Base-by-base conservation (phyloP, 139 green algal species). In the Micractinium conductrix region DNA sequence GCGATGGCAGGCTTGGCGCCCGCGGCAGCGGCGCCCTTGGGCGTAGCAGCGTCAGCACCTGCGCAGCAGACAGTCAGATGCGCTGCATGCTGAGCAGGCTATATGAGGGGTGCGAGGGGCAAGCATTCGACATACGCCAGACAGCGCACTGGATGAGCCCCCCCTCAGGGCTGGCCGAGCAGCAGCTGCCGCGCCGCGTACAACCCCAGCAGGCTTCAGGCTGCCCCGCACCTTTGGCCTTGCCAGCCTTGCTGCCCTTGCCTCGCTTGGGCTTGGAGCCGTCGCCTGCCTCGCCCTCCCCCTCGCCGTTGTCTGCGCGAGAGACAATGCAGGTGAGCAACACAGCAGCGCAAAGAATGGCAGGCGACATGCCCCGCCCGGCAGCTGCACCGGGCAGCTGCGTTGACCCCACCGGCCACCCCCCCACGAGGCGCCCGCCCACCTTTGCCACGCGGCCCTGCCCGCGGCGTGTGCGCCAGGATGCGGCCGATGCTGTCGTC, bases 401-500 rank as follows among this genome's bases (percentile, higher is more conserved):
- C n/a, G n/a, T n/a, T n/a, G n/a, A n/a, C n/a, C n/a, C n/a, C n/a
- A n/a, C n/a, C n/a, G n/a, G n/a, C n/a, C n/a, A n/a, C n/a, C n/a
- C n/a, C n/a, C n/a, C n/a, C n/a, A n/a, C n/a, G n/a, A n/a, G n/a
- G n/a, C n/a, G n/a, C n/a, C n/a, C n/a, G 22, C 73, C 2, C 45
- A 63, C 78, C 78, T 75, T 70, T 73, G 22, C 63, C 60, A 65
- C 74, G 78, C 43, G 45, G 45, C 24, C 40, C n/a, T 9, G 80
- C 45, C 4, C 80, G 80, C 10, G 40, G 69, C 42, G 80, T 73
- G 78, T 85, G 86, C 63, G 69, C 55, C 5, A 69, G 45, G 28
- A 90, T 88, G 24, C 82, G 81, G 48, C 86, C 86, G 35, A 90
- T 83, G 24, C 63, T 63, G 28, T 82, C 86, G 40, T 89, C 85